Percentiles rank a stretch among this genome's conserved stretches.
These are phyloP conservation scores for Aspergillus sergii DNA, from an alignment of 2,329 filamentous ascomycete species.

Conservation along the genomic window DNA sequence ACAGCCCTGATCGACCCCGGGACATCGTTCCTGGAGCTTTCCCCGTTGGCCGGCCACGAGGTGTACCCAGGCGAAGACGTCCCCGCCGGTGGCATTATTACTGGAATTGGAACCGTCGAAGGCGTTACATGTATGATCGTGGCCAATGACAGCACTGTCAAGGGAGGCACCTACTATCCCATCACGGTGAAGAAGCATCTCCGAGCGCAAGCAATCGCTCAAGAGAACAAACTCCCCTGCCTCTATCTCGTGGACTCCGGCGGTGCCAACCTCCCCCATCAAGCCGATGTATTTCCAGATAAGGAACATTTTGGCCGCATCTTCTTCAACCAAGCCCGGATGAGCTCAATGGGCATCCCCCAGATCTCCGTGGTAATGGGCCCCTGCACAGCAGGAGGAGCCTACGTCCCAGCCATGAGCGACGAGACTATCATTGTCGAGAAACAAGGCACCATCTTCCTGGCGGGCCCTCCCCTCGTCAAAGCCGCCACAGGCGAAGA, in stretches of 20 bases:
- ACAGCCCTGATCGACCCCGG: slow-evolving; percentile 86
- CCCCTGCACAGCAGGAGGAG: slow-evolving; percentile 91
- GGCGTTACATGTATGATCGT: slow-evolving; percentile 92
- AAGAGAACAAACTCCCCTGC: slow-evolving; percentile 80
- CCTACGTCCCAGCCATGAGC: slow-evolving; percentile 95
- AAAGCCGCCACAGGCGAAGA: slow-evolving; percentile 95
- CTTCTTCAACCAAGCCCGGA: slow-evolving; percentile 96
- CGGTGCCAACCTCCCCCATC: slow-evolving; percentile 90
- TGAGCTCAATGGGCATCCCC: slow-evolving; percentile 85
- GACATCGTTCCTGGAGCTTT: slow-evolving; percentile 90
- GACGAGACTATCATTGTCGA: slow-evolving; percentile 97
- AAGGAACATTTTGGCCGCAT: slow-evolving; percentile 94
- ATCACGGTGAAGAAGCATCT: slow-evolving; percentile 98
- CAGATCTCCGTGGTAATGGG: slow-evolving; percentile 97
- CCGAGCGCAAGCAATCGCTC: slow-evolving; percentile 84
- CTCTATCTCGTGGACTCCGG: slow-evolving; percentile 97
- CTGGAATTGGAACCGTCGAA: slow-evolving; percentile 85
- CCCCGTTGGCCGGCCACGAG: slow-evolving; percentile 82
- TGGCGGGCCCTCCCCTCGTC: slow-evolving; percentile 90
- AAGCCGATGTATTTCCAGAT: slow-evolving; percentile 95
- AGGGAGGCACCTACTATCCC: slow-evolving; percentile 95
- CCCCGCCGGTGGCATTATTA: slow-evolving; percentile 87
- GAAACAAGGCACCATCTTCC: slow-evolving; percentile 95
- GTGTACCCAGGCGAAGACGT: slow-evolving; percentile 87
- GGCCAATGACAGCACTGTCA: slow-evolving; percentile 95